Conservation (phyloP, 495 filamentous ascomycete species). For the Aspergillus affinis region DNA sequence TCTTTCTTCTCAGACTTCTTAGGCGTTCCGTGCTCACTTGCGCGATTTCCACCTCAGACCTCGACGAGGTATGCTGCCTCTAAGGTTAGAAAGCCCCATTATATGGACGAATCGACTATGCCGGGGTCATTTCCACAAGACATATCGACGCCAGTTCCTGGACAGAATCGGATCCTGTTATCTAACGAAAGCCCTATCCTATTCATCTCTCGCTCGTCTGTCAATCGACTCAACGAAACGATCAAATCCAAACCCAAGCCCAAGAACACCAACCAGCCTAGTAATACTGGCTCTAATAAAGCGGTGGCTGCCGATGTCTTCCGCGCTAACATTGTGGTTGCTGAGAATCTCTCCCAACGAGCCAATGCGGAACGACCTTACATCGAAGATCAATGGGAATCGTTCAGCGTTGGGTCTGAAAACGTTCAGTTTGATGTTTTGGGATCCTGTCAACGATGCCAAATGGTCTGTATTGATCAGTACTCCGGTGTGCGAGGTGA, state of each 20-base stretch:
- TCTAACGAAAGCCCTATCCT: constrained; percentile 94
- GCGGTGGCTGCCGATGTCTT: constrained; percentile 72
- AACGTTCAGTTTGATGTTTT: constrained; percentile 62
- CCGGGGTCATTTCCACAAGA: constrained; percentile 59
- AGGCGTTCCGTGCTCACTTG: constrained; percentile 75
- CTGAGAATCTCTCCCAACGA: constrained; percentile 42
- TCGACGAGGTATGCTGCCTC: constrained; percentile 63
- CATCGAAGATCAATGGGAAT: constrained; percentile 50
- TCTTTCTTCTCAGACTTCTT: constrained; percentile 72
- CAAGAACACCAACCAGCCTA: constrained; percentile 26
- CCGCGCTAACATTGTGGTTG: constrained; percentile 80
- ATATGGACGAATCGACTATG: constrained; percentile 29
- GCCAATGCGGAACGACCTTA: constrained; percentile 53
- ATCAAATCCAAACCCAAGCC: constrained; percentile 51
- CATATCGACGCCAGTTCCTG: constrained; percentile 41
- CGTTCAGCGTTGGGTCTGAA: constrained; percentile 35
- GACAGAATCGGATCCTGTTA: constrained; percentile 60
- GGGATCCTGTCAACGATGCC: constrained; percentile 81
- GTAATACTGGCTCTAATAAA: constrained; percentile 25
- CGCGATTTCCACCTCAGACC: constrained; percentile 67
- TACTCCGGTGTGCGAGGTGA: constrained; percentile 71
- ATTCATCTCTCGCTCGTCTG: constrained; percentile 73
- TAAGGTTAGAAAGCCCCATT: constrained; percentile 34
- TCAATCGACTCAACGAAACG: constrained; percentile 70
- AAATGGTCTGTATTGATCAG: constrained; percentile 95